Conservation (phyloP, 2,329 filamentous ascomycete genomes). For the Xenoacremonium recifei region DNA sequence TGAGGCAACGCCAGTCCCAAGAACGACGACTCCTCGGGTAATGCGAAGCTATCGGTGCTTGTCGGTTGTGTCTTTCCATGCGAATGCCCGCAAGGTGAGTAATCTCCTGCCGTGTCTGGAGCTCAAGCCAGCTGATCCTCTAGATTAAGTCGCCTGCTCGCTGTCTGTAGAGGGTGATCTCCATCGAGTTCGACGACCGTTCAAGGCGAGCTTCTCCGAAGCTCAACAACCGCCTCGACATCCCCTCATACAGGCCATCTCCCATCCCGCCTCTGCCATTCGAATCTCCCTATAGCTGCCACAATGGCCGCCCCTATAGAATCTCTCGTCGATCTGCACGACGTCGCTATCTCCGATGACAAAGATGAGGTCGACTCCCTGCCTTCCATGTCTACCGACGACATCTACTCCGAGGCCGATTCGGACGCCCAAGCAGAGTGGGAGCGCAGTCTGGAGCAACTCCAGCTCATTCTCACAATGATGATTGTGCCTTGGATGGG, state of each 20-base stretch:
- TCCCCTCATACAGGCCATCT: neutral
- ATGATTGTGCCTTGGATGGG: conserved; percentile 90
- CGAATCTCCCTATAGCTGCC: conserved; percentile 1
- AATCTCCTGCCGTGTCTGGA: neutral
- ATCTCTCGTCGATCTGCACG: conserved; percentile 51
- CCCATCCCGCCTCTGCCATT: neutral
- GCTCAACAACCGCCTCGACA: neutral
- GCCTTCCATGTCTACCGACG: conserved; percentile 59
- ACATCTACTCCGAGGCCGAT: conserved; percentile 56
- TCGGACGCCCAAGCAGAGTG: conserved; percentile 93
- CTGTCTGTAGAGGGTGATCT: too few relatives aligned
- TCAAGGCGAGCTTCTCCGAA: neutral
- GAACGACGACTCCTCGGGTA: conserved; percentile 11
- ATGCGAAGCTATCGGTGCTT: conserved; percentile 1
- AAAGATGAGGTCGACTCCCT: conserved; percentile 62
- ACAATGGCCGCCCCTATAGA: conserved; percentile 37
- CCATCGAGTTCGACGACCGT: neutral
- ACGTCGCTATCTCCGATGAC: conserved; percentile 46
- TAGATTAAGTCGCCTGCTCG: too few relatives aligned
- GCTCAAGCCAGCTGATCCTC: neutral
- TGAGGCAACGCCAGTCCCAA: conserved; percentile 15
- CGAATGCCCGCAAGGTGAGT: neutral
- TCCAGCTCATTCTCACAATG: conserved; percentile 92
- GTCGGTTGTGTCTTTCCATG: neutral
- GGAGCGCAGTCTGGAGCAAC: conserved; percentile 89